Conservation (phyloP, 108 stramenopile species). For the Nitzschia sp. region DNA sequence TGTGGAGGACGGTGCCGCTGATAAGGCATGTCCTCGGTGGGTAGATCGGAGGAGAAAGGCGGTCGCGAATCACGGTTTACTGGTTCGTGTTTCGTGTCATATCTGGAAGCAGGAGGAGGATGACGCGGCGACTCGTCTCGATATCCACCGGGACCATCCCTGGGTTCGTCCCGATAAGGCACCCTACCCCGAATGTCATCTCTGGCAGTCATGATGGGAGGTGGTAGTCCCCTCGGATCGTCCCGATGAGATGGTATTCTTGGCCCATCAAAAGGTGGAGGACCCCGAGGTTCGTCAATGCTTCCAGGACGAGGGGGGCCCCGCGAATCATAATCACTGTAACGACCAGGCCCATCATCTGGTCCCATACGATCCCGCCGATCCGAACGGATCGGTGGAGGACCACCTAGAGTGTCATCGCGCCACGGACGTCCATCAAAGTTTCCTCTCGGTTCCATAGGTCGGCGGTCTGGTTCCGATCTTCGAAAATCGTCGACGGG, state of each 20-base stretch:
- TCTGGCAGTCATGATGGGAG: not conserved
- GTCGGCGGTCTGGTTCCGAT: not conserved
- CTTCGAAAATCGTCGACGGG: not conserved
- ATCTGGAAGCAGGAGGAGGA: not conserved
- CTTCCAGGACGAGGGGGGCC: not conserved
- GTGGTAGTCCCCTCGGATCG: not conserved
- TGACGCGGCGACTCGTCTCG: not conserved
- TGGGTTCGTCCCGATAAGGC: not conserved
- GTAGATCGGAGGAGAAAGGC: too few species aligned
- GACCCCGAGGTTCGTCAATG: not conserved
- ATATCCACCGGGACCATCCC: not conserved
- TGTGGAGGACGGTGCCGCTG: not conserved
- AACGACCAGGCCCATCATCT: not conserved
- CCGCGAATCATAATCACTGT: not conserved
- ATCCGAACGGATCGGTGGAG: not conserved
- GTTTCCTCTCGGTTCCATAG: not conserved
- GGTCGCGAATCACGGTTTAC: not conserved
- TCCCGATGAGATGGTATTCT: not conserved
- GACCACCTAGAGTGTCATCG: not conserved
- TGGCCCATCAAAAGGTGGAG: not conserved
- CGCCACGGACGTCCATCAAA: not conserved
- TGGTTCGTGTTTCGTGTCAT: not conserved
- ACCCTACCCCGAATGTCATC: not conserved
- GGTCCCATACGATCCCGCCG: not conserved
- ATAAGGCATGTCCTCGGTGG: slow-evolving; percentile 1